Conservation (phyloP, 2,329 filamentous ascomycete genomes). For the Fusarium sacchari region DNA sequence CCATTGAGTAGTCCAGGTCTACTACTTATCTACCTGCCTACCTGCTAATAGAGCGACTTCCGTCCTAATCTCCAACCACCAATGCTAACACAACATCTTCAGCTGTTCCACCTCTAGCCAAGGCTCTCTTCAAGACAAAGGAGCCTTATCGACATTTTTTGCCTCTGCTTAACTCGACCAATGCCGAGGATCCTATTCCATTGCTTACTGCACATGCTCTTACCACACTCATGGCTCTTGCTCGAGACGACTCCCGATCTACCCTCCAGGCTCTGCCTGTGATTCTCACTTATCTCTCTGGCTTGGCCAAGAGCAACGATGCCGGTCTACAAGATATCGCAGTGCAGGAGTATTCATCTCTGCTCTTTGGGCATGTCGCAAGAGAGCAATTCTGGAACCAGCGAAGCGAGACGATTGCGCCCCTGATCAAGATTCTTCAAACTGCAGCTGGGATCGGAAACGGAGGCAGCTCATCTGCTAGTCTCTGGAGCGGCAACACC, state of each 20-base stretch:
- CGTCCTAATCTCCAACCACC: background rate
- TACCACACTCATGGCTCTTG: conserved; percentile 77
- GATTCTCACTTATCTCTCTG: conserved; percentile 86
- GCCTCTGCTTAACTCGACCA: conserved; percentile 84
- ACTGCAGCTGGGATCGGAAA: conserved; percentile 78
- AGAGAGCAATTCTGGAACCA: conserved; percentile 92
- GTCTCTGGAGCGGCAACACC: conserved; percentile 68
- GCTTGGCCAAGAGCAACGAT: conserved; percentile 84
- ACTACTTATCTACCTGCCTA: background rate
- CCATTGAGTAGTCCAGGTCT: background rate
- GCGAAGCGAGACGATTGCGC: conserved; percentile 82
- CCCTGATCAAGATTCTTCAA: conserved; percentile 83
- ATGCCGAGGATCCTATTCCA: conserved; percentile 80
- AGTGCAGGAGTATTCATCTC: conserved; percentile 87
- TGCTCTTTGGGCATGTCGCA: conserved; percentile 79
- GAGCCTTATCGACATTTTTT: conserved; percentile 87
- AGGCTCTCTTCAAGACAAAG: conserved; percentile 77
- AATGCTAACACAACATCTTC: conserved; percentile 37
- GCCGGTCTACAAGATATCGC: conserved; percentile 94
- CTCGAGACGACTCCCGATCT: conserved; percentile 70
- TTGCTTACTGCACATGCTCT: conserved; percentile 90
- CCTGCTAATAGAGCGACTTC: conserved; percentile 6
- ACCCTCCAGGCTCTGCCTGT: conserved; percentile 82
- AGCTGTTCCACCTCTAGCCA: conserved; percentile 84
- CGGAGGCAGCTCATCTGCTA: conserved; percentile 70